Percentiles rank a stretch among this genome's conserved stretches.
These are phyloP conservation scores for Lunasporangiospora selenospora DNA, from an alignment of 192 early-diverging fungal species.

Conservation along the genomic window DNA sequence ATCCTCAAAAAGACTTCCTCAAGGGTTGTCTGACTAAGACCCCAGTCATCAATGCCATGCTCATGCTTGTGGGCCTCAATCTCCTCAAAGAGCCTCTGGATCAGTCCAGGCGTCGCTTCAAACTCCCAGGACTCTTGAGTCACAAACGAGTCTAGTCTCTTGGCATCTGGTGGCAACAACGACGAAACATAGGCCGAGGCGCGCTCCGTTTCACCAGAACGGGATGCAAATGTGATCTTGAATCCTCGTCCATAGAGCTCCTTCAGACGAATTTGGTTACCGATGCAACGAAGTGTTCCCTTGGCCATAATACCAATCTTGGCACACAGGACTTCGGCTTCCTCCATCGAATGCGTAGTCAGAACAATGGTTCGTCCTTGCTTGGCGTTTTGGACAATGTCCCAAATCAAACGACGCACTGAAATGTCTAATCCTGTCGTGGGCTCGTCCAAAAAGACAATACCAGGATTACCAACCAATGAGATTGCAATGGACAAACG, in stretches of 20 bases:
- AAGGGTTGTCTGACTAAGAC: conserved; percentile 69
- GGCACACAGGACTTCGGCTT: conserved; percentile 77
- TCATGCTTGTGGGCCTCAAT: conserved; percentile 63
- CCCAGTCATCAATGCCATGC: conserved; percentile 75
- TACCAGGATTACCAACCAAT: conserved; percentile 67
- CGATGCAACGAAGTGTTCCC: conserved; percentile 72
- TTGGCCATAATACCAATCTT: conserved; percentile 81
- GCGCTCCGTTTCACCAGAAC: conserved; percentile 49
- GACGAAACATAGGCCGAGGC: conserved; percentile 54
- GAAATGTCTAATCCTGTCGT: conserved; percentile 82
- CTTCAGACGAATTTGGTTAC: conserved; percentile 65
- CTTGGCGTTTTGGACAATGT: conserved; percentile 65
- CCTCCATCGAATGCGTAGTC: conserved; percentile 83
- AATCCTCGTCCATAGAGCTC: conserved; percentile 74
- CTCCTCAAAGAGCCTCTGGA: conserved; percentile 63
- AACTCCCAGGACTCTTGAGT: conserved; percentile 72
- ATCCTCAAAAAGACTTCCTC: conserved; percentile 78
- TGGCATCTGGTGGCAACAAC: conserved; percentile 58
- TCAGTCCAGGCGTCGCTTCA: conserved; percentile 50
- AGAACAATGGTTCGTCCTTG: conserved; percentile 67
- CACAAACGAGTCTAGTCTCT: conserved; percentile 58
- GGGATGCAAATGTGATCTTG: conserved; percentile 63
- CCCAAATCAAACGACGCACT: conserved; percentile 77
- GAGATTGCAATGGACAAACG: conserved; percentile 78
- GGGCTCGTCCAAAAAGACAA: conserved; percentile 84